phyloP scores from a whole-genome alignment of 139 green algal genomes.

The Yamagishiella unicocca region DNA sequence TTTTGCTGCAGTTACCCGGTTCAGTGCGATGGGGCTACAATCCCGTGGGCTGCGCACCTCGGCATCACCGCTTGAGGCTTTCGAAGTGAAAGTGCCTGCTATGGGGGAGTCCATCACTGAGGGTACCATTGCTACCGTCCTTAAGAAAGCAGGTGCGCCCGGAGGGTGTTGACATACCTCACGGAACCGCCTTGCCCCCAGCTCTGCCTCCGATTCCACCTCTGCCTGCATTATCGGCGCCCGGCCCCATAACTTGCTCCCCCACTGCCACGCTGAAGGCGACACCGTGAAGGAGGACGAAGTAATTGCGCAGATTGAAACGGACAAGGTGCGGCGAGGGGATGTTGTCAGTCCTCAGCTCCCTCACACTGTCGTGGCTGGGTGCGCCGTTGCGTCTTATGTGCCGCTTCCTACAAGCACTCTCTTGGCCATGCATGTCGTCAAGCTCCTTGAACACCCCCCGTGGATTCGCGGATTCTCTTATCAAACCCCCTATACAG shows the following conservation, averaged over 20 bases:
- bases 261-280: constrained; percentile 57
- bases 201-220: too few relatives aligned
- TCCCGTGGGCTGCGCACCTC: constrained; percentile 22
- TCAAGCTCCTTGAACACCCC: too few relatives aligned
- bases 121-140: constrained; percentile 86
- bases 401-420: too few relatives aligned
- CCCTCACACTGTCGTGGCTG: too few relatives aligned
- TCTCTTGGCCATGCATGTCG: neutral
- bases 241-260: neutral
- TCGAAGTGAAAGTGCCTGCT: constrained; percentile 75
- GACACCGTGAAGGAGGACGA: constrained; percentile 93
- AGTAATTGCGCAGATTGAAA: constrained; percentile 98
- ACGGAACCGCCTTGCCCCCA: too few relatives aligned
- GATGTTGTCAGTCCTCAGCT: too few relatives aligned
- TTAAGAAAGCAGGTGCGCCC: constrained; percentile 75
- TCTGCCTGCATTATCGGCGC: too few relatives aligned
- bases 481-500: too few relatives aligned
- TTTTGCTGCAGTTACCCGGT: neutral
- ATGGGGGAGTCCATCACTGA: constrained; percentile 98
- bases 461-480: too few relatives aligned
- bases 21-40: neutral
- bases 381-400: too few relatives aligned
- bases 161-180: too few relatives aligned
- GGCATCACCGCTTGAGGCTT: neutral
- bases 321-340: constrained; percentile 95